phyloP scores from a whole-genome alignment of 768 basidiomycete species.

The Tricholoma matsutake region DNA sequence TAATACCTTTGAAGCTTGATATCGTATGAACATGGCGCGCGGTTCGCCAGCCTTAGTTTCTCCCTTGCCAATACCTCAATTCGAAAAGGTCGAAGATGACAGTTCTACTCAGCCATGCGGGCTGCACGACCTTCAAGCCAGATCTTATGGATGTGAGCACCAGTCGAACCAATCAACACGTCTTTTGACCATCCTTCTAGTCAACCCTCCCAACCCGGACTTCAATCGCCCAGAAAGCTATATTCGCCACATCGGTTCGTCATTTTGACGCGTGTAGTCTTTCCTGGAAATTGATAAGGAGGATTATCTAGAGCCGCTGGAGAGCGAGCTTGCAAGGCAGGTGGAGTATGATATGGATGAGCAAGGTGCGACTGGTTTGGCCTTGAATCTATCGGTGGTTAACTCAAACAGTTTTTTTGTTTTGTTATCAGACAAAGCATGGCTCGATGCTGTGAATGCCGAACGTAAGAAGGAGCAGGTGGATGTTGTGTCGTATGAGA shows the following conservation, averaged over 20 bases:
- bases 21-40: slow-evolving; percentile 13
- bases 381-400: neutral
- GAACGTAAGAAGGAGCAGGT: slow-evolving; percentile 78
- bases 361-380: slow-evolving; percentile 57
- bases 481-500: slow-evolving; percentile 73
- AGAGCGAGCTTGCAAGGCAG: slow-evolving; percentile 85
- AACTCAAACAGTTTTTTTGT: neutral
- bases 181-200: neutral
- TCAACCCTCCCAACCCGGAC: slow-evolving; percentile 37
- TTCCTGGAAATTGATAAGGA: slow-evolving; percentile 9
- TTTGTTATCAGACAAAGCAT: slow-evolving; percentile 73
- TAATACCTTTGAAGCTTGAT: too few relatives aligned
- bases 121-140: slow-evolving; percentile 58
- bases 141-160: slow-evolving; percentile 72
- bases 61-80: slow-evolving; percentile 63
- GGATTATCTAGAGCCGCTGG: slow-evolving; percentile 72
- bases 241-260: slow-evolving; percentile 84
- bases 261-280: neutral
- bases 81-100: slow-evolving; percentile 63
- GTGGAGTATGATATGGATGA: slow-evolving; percentile 99
- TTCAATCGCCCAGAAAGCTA: slow-evolving; percentile 82
- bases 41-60: slow-evolving; percentile 11
- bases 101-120: slow-evolving; percentile 58
- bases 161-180: neutral
- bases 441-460: slow-evolving; percentile 82